Evolutionary conservation across 1,284 basidiomycete genomes (phyloP).

Genomic region (Omphalotus olearius): DNA sequence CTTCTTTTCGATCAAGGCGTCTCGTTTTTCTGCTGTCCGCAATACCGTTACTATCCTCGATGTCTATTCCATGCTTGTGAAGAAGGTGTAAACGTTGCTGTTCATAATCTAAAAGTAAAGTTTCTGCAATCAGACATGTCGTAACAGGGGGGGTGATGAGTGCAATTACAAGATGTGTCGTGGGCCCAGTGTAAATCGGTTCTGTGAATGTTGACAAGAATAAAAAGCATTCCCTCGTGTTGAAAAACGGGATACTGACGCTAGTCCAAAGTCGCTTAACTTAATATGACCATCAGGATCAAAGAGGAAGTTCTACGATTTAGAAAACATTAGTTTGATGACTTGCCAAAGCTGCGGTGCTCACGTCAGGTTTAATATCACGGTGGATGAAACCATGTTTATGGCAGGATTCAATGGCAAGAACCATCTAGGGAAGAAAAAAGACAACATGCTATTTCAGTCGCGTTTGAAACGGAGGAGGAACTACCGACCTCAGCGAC

Average conservation of each 20-base stretch:
- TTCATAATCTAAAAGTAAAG: conserved; percentile 71
- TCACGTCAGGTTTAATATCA: conserved; percentile 92
- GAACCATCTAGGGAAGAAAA: conserved; percentile 70
- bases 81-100: conserved; percentile 87
- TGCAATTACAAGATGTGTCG: conserved; percentile 75
- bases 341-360: conserved; percentile 22
- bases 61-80: conserved; percentile 91
- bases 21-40: conserved; percentile 65
- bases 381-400: conserved; percentile 95
- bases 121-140: conserved; percentile 9
- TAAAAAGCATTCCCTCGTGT: conserved; percentile 22
- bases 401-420: conserved; percentile 94
- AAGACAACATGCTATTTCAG: conserved; percentile 20
- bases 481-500: conserved; percentile 71
- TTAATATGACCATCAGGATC: conserved; percentile 91
- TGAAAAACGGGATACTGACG: conserved; percentile 50
- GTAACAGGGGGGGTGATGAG: conserved; percentile 4
- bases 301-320: conserved; percentile 86
- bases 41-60: conserved; percentile 72
- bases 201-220: conserved; percentile 30
- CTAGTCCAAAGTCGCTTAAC: conserved; percentile 94
- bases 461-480: conserved; percentile 10
- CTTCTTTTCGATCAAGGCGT: conserved; percentile 72
- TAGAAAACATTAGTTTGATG: conserved; percentile 8
- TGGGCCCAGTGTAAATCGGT: conserved; percentile 90